Conservation (phyloP, 2,329 filamentous ascomycete species). For the Sclerotinia subarctica region DNA sequence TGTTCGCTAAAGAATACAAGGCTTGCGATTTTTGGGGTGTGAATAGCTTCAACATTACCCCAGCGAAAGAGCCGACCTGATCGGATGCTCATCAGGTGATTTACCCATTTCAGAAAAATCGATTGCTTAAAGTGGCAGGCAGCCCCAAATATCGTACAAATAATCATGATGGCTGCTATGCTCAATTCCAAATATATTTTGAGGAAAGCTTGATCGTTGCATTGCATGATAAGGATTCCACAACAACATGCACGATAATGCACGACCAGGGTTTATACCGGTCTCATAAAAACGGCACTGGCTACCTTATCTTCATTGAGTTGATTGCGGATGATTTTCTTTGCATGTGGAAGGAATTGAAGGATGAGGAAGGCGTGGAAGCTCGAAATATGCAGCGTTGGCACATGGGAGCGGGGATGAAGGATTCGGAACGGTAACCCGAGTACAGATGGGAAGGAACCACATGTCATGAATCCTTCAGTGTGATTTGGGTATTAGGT, state of each 20-base stretch:
- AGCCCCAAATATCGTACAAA: not conserved
- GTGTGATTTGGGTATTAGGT: not conserved
- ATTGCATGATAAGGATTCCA: not conserved
- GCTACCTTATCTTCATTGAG: not conserved
- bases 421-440: not conserved
- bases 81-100: too few relatives aligned
- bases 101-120: too few relatives aligned
- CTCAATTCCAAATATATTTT: not conserved
- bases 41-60: slow-evolving; percentile 3
- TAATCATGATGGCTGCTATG: not conserved
- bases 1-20: not conserved
- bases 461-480: not conserved
- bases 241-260: not conserved
- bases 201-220: too few relatives aligned
- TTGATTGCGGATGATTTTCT: not conserved
- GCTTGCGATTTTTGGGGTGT: not conserved
- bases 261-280: not conserved
- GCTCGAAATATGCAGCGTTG: not conserved
- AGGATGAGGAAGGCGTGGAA: not conserved
- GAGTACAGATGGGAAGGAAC: not conserved
- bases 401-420: not conserved
- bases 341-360: not conserved
- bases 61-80: too few relatives aligned
- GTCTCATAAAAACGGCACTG: not conserved
- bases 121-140: too few relatives aligned